Evolutionary conservation across 148 eudicot genomes (phyloP), one percentile per base, ranked within the genome.

Genomic region (Rhododendron vialii): DNA sequence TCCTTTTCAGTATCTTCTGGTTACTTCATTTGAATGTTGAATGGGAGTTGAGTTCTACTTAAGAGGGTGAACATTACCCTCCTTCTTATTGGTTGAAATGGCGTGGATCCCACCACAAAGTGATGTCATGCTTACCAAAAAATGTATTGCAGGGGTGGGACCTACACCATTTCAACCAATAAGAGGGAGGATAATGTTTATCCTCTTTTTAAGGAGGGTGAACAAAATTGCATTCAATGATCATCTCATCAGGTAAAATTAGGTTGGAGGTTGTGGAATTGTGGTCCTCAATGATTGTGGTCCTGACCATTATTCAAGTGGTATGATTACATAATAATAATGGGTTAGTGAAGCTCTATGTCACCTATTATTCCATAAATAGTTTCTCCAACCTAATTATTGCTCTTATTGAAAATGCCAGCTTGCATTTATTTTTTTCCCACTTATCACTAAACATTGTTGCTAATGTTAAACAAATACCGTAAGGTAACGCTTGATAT

Each of bases 261-360:
- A 84, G 81, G 80, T 84, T 48, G 71, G 75, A 53, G 57, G 77
- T 63, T 28, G 75, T 80, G 47, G 83, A 65, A 65, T 85, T n/a
- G 47, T 63, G 87, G 84, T 85, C 35, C 83, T 63, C 45, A 41
- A 41, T 41, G 48, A 65, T 85, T n/a, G 61, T 63, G 87, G 84
- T 85, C 35, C 83, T 63, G 50, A 28, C 35, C 73, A 81, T 65
- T 80, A 18, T 3, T 15, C 36, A 28, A 75, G 43, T 53, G 20
- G 36, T 55, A 13, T 38, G 81, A 33, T 47, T n/a, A 57, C 36
- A 53, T 53, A 14, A 33, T 35, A 36, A 38, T 36, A 75, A 53
- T 48, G 82, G n/a, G 45, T 17, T 69, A 71, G 76, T 14, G 33
- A 36, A 30, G 85, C 22, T 33, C 15, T 28, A 22, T 67, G 17